phyloP scores from a whole-genome alignment of 2,329 filamentous ascomycete species.

The Stagonosporopsis chrysanthemi region DNA sequence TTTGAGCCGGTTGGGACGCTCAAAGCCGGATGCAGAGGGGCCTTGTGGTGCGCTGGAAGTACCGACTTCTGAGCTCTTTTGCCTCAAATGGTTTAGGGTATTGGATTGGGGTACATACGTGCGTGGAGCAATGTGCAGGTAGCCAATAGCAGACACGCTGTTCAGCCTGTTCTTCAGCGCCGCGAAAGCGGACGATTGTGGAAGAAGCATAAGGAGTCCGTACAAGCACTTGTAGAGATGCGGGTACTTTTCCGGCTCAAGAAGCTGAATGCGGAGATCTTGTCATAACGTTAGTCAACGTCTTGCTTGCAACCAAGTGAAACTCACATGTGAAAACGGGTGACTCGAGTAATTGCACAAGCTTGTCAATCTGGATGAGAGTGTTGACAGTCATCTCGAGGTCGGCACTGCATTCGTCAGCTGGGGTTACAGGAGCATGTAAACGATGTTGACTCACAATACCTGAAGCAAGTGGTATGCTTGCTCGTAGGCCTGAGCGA shows the following conservation, averaged over 20 bases:
- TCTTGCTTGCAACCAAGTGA: neutral
- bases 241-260: constrained; percentile 94
- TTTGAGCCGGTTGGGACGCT: constrained; percentile 72
- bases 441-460: constrained; percentile 68
- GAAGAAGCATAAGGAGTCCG: constrained; percentile 95
- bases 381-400: constrained; percentile 99
- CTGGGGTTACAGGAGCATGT: constrained; percentile 8
- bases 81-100: constrained; percentile 50
- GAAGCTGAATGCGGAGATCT: constrained; percentile 92
- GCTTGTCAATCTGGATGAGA: constrained; percentile 97
- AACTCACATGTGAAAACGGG: constrained; percentile 93
- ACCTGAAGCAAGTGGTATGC: constrained; percentile 96
- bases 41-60: constrained; percentile 44
- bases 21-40: constrained; percentile 54
- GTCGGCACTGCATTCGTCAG: constrained; percentile 72
- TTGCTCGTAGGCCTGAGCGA: constrained; percentile 97
- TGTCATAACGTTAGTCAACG: constrained; percentile 10
- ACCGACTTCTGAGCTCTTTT: constrained; percentile 53
- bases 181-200: constrained; percentile 95
- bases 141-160: constrained; percentile 95
- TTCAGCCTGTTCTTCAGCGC: constrained; percentile 96
- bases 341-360: constrained; percentile 95
- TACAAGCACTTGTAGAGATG: constrained; percentile 98
- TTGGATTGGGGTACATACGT: constrained; percentile 64
- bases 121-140: constrained; percentile 82